Evolutionary conservation across 768 basidiomycete genomes (phyloP), one percentile per base, ranked within the genome.

Genomic region (Mycena sanguinolenta): DNA sequence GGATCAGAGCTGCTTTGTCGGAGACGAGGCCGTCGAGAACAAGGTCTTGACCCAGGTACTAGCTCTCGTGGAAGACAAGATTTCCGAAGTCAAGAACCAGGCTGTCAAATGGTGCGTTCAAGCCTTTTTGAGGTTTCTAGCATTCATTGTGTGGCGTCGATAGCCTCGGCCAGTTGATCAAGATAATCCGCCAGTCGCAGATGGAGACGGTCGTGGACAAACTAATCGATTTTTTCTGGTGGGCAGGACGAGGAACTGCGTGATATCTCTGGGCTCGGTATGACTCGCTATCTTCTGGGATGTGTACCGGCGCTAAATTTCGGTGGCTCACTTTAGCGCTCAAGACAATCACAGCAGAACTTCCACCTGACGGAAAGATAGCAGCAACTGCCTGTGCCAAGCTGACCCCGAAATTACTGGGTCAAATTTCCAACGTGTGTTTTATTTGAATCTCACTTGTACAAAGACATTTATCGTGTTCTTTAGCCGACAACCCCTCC

Each of bases 21-120:
- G 95, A 63, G 97, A 99, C 78, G 97, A 98, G 78, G 75, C 85
- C 6, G 88, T 92, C 36, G 98, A 99, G 84, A 90, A 85, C 78
- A 94, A 93, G 78, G 91, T 97, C 59, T 86, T 97, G 55, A 89
- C 89, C 49, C 91, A 93, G 79, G 96, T 99, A 1, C 85, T 98
- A 50, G 85, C 89, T 38, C 88, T 98, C 23, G 92, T 98, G 6
- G 93, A 95, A 77, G 98, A 99, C 83, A 93, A 92, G 81, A 98
- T 97, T 74, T 96, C 96, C 10, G 98, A 99, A 84, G 98, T 99
- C 73, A 99, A 99, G 86, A 98, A 98, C 77, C 93, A 95, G 79
- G 95, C 96, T 2, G 97, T 98, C 14, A 96, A 97, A 84, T 97
- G 96, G 97, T 94, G 74, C 62, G 88, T 78, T 38, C 21, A 23